Evolutionary conservation across 257 asterid genomes (phyloP).

Genomic region (Leonotis leonurus): DNA sequence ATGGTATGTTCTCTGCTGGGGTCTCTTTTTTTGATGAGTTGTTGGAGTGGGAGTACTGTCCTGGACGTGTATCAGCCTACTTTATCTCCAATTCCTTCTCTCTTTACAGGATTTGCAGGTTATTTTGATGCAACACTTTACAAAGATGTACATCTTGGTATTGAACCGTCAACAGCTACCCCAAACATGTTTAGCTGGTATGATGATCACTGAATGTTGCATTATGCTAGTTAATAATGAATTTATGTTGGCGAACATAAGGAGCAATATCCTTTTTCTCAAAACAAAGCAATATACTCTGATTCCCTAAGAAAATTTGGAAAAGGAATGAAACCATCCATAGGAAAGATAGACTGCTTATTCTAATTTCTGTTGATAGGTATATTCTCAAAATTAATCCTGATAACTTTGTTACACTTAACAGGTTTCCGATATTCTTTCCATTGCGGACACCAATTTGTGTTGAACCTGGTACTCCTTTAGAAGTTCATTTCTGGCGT

Average conservation of each 20-base stretch:
- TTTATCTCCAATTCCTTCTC: constrained; percentile 1
- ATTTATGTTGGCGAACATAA: background rate
- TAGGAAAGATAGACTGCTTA: background rate
- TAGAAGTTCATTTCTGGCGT: constrained; percentile 89
- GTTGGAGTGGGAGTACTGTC: background rate
- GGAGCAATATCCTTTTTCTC: background rate
- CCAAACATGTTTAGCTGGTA: constrained; percentile 99
- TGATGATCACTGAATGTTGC: background rate
- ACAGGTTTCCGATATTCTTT: constrained; percentile 93
- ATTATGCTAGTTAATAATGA: background rate
- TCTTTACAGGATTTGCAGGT: constrained; percentile 78
- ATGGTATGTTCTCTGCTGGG: constrained; percentile 41
- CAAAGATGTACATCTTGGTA: constrained; percentile 93
- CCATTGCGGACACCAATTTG: constrained; percentile 78
- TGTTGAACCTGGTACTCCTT: constrained; percentile 50
- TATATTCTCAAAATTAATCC: background rate
- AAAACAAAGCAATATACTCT: too few species aligned
- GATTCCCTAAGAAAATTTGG: background rate
- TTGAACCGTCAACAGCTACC: constrained; percentile 88
- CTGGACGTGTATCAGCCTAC: background rate
- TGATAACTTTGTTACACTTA: constrained; percentile 9
- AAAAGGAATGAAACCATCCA: background rate
- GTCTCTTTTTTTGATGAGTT: background rate
- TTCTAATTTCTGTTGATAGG: background rate
- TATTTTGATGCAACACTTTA: constrained; percentile 90